Evolutionary conservation across 2,329 filamentous ascomycete species (phyloP).

Genomic region (Colletotrichum incanum): DNA sequence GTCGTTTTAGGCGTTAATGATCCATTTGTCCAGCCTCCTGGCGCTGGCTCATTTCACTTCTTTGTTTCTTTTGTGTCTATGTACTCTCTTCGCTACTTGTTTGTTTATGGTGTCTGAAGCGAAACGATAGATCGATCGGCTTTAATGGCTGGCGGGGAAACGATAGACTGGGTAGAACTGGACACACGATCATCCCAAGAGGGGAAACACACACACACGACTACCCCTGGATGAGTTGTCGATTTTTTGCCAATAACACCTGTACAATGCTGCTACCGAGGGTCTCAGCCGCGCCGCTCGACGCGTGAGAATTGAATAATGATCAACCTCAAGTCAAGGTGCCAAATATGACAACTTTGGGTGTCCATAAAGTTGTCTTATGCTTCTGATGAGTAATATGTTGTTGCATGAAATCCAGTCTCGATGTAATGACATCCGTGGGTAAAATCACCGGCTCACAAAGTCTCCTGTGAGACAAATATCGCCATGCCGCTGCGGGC

Average conservation of each 20-base stretch:
- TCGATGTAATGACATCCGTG: no score
- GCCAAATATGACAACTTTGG: background rate
- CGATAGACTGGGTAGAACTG: constrained; percentile 41
- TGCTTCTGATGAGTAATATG: no score
- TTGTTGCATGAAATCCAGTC: no score
- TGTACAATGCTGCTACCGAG: constrained; percentile 40
- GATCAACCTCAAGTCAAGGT: background rate
- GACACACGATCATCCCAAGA: constrained; percentile 29
- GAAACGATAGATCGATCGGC: constrained; percentile 43
- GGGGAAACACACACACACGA: constrained; percentile 21
- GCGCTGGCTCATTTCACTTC: constrained; percentile 25
- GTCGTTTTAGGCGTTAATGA: constrained; percentile 34
- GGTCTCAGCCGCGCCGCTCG: constrained; percentile 14
- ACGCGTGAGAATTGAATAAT: constrained; percentile 35
- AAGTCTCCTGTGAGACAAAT: background rate
- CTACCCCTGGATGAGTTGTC: constrained; percentile 40
- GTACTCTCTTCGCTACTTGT: constrained; percentile 26
- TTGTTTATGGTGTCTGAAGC: constrained; percentile 39
- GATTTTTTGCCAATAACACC: constrained; percentile 36
- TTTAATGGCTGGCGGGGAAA: constrained; percentile 41
- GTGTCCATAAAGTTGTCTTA: background rate
- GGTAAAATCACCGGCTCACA: no score
- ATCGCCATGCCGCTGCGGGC: background rate
- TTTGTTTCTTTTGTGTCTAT: constrained; percentile 27
- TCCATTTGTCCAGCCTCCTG: constrained; percentile 21